Evolutionary conservation across 2,329 filamentous ascomycete genomes (phyloP), one percentile per base, ranked within the genome.

Genomic region (Macrophomina phaseolina): DNA sequence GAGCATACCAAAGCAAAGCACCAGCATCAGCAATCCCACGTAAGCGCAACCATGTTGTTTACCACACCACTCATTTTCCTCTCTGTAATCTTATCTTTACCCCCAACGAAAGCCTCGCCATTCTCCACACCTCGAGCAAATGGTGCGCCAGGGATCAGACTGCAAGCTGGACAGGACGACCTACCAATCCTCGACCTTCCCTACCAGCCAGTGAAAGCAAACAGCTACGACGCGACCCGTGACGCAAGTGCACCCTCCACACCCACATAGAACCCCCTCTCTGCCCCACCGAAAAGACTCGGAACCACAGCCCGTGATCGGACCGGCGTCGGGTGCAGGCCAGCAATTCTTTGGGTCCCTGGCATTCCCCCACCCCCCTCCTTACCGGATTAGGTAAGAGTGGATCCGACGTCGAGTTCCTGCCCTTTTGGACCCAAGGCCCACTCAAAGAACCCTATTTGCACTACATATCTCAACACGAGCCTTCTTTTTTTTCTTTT

Each of bases 151-250:
- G 28, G 16, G 28, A 12, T 32, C 45, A 46, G 28, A 12, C 30
- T 18, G 4, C 8, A 34, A n/a, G n/a, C 6, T 5, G 28, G 32
- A 18, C 28, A 14, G 16, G 40, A 70, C 61, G 67, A 67, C 11
- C 64, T 78, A 28, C 76, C 77, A 14, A 70, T 71, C 16, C 55
- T 78, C 55, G 75, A 70, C 7, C 38, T 78, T 11, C 76, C 76
- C 5, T 78, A 78, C 69, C 75, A 71, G 14, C 73, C 72, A 3
- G 78, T 74, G 58, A 73, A 70, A 53, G 77, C 75, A 14, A 64
- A 70, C 38, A 70, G 61, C 18, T 78, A 78, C 66, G 73, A 78
- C 42, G 16, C 56, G 8, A 36, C 4, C 3, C 42, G 42, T 30
- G 56, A 48, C n/a, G 30, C 28, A 18, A 11, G 30, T 61, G n/a